A percentile compares a stretch with the other conserved stretches of the same genome.
These are phyloP conservation scores for Boletus insuetus DNA, from an alignment of 768 basidiomycete species.

Conservation along the genomic window DNA sequence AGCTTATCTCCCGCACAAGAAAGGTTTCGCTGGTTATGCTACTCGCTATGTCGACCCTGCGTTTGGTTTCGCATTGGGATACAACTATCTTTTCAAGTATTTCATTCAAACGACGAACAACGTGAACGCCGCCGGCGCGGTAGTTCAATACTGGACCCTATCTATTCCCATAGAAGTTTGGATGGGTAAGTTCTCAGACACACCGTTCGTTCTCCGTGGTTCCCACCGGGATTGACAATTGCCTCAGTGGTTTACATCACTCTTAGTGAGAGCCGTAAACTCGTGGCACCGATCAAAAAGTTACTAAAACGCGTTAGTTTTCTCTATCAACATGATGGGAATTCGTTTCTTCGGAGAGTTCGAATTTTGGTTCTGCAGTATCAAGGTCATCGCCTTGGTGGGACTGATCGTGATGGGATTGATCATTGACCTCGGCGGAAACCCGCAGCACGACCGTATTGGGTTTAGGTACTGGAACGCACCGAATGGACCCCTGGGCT, in stretches of 20 bases:
- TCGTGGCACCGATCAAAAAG: neutral
- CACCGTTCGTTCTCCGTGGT: neutral
- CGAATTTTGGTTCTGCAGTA: constrained; percentile 52
- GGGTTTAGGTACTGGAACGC: constrained; percentile 47
- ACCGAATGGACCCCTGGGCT: constrained; percentile 19
- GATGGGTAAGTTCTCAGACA: constrained; percentile 46
- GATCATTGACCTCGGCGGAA: constrained; percentile 51
- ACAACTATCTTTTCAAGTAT: constrained; percentile 59
- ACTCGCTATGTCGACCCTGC: constrained; percentile 68
- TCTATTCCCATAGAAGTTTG: constrained; percentile 47
- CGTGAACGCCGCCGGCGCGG: constrained; percentile 58
- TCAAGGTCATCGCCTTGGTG: constrained; percentile 45
- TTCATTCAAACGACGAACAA: constrained; percentile 66
- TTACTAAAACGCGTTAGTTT: constrained; percentile 35
- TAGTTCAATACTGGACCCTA: constrained; percentile 47
- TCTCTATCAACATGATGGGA: constrained; percentile 56
- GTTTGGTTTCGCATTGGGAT: constrained; percentile 51
- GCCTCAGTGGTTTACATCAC: constrained; percentile 54
- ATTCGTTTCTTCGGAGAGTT: constrained; percentile 58
- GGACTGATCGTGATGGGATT: constrained; percentile 45
- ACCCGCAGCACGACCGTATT: constrained; percentile 42
- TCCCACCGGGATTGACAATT: constrained; percentile 1
- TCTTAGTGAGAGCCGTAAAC: constrained; percentile 41
- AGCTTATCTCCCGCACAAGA: constrained; percentile 55
- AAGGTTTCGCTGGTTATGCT: constrained; percentile 55